These are phyloP conservation scores for Sanghuangporus weigelae DNA, from an alignment of 1,284 basidiomycete genomes.

Conservation along the genomic window DNA sequence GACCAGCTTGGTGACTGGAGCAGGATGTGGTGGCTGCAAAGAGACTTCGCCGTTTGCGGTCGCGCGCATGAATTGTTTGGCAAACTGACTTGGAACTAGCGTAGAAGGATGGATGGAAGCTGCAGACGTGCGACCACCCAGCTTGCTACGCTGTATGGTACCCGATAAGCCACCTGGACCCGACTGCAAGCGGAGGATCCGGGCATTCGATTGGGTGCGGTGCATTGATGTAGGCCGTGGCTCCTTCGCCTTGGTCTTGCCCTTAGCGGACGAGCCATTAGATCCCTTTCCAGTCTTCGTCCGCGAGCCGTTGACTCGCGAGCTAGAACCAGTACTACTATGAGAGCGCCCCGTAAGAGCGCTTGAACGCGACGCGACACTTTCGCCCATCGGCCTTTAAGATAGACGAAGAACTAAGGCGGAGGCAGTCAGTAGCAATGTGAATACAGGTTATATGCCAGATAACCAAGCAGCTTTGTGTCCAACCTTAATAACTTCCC, in stretches of 20 bases:
- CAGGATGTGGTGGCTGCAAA: neutral
- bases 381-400: neutral
- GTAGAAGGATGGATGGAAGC: neutral
- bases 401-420: neutral
- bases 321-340: constrained; percentile 9
- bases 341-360: neutral
- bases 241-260: constrained; percentile 1
- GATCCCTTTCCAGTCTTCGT: constrained; percentile 8
- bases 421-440: neutral
- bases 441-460: neutral
- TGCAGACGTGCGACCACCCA: constrained; percentile 14
- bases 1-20: neutral
- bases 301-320: constrained; percentile 1
- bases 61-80: neutral
- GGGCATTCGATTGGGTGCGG: constrained; percentile 2
- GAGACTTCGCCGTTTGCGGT: neutral
- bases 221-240: neutral
- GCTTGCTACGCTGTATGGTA: constrained; percentile 12
- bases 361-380: constrained; percentile 6
- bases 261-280: neutral
- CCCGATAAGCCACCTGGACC: constrained; percentile 1
- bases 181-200: constrained; percentile 1
- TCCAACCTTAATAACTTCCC: neutral
- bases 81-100: neutral
- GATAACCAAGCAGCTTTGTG: neutral